A percentile compares a stretch with the other conserved stretches of the same genome.
Evolutionary conservation across 176 grass and related monocot species (phyloP).

Genomic region (Oryza meridionalis): DNA sequence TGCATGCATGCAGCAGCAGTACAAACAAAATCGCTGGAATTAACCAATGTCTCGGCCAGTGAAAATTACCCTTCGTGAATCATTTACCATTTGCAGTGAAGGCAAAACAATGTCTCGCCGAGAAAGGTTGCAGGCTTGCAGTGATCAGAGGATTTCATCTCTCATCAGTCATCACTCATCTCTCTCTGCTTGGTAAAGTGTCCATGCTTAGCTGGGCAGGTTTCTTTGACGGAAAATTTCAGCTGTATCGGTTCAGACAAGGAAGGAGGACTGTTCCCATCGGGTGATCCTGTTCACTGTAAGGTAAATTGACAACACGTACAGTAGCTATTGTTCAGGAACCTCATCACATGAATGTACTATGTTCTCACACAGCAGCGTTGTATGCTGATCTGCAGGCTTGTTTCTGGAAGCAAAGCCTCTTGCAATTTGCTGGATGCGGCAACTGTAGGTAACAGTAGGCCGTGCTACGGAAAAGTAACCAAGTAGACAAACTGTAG

Average conservation of each 20-base stretch:
- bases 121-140: no score
- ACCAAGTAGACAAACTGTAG: no score
- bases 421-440: no score
- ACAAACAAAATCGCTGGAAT: neutral
- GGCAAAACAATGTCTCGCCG: no score
- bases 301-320: neutral
- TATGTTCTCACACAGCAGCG: neutral
- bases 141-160: no score
- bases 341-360: neutral
- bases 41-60: neutral
- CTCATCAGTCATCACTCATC: no score
- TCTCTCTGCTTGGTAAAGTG: neutral
- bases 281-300: neutral
- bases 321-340: neutral
- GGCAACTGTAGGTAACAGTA: no score
- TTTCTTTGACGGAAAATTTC: neutral
- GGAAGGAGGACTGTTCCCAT: neutral
- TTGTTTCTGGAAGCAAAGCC: neutral
- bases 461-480: no score
- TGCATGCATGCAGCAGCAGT: neutral
- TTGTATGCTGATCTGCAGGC: neutral
- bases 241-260: neutral
- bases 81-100: no score
- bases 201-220: neutral
- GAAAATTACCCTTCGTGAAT: neutral